Percentiles rank a stretch among this genome's conserved stretches.
Conservation (phyloP, 306 rosid genomes). For the Prunus salicina region DNA sequence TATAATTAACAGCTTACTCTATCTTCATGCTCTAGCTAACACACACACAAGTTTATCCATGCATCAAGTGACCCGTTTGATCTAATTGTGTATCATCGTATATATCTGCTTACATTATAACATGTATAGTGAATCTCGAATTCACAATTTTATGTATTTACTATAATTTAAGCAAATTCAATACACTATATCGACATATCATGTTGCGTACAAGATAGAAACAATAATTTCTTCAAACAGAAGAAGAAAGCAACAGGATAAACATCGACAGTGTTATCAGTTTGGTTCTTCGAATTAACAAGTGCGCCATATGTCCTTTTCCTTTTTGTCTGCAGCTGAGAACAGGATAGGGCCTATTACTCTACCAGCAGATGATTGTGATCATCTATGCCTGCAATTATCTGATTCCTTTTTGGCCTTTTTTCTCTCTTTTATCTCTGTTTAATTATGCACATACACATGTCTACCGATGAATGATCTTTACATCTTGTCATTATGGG, state of each 20-base stretch:
- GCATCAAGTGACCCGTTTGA: not conserved
- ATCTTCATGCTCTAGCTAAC: not conserved
- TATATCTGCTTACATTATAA: not conserved
- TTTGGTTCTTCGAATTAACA: not conserved
- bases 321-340: not conserved
- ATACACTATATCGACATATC: not conserved
- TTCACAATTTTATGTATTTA: not conserved
- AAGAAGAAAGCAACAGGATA: not conserved
- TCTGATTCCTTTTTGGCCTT: not conserved
- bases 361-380: not conserved
- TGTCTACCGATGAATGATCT: not conserved
- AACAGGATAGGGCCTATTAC: slow-evolving; percentile 14
- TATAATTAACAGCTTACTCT: not conserved
- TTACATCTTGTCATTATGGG: not conserved
- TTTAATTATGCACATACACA: not conserved
- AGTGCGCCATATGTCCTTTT: not conserved
- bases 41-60: not conserved
- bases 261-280: not conserved
- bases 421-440: not conserved
- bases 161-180: not conserved
- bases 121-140: not conserved
- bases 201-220: not conserved
- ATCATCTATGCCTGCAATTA: not conserved
- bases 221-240: not conserved
- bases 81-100: no score